phyloP scores from a whole-genome alignment of 1,284 basidiomycete species.

The Anthracocystis setariae region DNA sequence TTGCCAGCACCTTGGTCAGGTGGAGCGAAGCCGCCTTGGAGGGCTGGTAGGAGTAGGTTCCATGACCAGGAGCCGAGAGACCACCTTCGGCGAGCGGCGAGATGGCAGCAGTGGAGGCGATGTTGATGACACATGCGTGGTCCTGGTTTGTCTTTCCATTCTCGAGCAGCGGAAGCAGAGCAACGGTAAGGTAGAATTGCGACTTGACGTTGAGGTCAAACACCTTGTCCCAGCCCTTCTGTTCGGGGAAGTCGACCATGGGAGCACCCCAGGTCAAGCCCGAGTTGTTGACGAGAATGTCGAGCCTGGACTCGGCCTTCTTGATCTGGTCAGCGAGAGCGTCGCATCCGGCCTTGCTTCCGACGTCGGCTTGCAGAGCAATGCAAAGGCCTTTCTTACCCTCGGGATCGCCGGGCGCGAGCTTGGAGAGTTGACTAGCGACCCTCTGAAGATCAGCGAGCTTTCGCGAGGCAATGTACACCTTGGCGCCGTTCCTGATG shows the following conservation, averaged over 20 bases:
- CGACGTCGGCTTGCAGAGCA: slow-evolving; percentile 62
- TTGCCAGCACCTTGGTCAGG: slow-evolving; percentile 78
- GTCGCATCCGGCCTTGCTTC: slow-evolving; percentile 81
- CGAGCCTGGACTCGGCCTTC: slow-evolving; percentile 75
- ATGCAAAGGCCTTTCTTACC: slow-evolving; percentile 49
- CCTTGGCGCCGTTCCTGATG: slow-evolving; percentile 79
- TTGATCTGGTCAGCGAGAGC: slow-evolving; percentile 77
- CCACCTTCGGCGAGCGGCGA: slow-evolving; percentile 71
- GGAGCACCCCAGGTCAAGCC: slow-evolving; percentile 80
- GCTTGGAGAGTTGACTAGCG: slow-evolving; percentile 43
- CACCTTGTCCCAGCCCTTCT: slow-evolving; percentile 77
- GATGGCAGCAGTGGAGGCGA: slow-evolving; percentile 79
- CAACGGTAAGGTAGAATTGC: slow-evolving; percentile 67
- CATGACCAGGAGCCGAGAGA: slow-evolving; percentile 74
- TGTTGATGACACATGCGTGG: slow-evolving; percentile 75
- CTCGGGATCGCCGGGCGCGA: slow-evolving; percentile 50
- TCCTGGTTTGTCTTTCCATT: slow-evolving; percentile 69
- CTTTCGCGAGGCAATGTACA: slow-evolving; percentile 86
- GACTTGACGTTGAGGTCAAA: slow-evolving; percentile 66
- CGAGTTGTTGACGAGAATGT: slow-evolving; percentile 65
- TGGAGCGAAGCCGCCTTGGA: slow-evolving; percentile 82
- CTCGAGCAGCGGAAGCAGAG: slow-evolving; percentile 60
- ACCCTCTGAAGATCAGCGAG: slow-evolving; percentile 74
- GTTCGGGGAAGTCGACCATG: slow-evolving; percentile 76
- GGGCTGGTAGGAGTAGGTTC: slow-evolving; percentile 79